Percentiles rank a stretch among this genome's conserved stretches.
Evolutionary conservation across 2,329 filamentous ascomycete species (phyloP).

Genomic region (Xylaria sp.): DNA sequence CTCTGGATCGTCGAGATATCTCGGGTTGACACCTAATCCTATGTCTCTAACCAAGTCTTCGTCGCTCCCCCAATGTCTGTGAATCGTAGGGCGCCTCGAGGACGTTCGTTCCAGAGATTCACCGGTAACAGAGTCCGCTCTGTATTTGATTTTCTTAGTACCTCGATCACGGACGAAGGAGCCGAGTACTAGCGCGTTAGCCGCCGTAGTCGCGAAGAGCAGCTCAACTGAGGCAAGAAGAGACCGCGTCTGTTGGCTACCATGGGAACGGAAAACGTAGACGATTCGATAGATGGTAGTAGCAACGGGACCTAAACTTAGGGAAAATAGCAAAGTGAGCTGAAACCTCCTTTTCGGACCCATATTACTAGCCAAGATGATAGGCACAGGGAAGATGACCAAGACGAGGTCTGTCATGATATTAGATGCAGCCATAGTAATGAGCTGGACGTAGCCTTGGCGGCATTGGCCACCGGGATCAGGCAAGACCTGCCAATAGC

Average conservation of each 20-base stretch:
- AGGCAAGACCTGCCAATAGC: conserved; percentile 85
- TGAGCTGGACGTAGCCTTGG: conserved; percentile 84
- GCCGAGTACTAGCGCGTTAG: conserved; percentile 89
- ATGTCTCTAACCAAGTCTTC: conserved; percentile 87
- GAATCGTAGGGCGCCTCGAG: conserved; percentile 61
- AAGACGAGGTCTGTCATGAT: conserved; percentile 89
- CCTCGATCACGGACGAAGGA: conserved; percentile 93
- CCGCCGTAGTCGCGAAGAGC: conserved; percentile 84
- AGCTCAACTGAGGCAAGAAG: conserved; percentile 91
- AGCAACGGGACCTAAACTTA: conserved; percentile 82
- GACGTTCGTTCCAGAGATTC: conserved; percentile 69
- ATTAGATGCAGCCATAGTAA: conserved; percentile 91
- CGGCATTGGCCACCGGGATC: conserved; percentile 89
- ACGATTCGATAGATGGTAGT: conserved; percentile 87
- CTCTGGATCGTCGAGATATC: conserved; percentile 56
- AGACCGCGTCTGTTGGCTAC: conserved; percentile 86
- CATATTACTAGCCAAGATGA: conserved; percentile 85
- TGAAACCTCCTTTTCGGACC: conserved; percentile 80
- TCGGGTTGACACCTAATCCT: conserved; percentile 73
- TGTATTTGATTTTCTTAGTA: conserved; percentile 88
- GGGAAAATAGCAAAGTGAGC: conserved; percentile 82
- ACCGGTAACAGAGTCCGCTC: conserved; percentile 68
- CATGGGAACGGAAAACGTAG: conserved; percentile 75
- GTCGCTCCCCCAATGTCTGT: conserved; percentile 85
- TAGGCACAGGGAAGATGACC: conserved; percentile 87